Conservation (phyloP, 257 asterid genomes). For the Capsicum baccatum region DNA sequence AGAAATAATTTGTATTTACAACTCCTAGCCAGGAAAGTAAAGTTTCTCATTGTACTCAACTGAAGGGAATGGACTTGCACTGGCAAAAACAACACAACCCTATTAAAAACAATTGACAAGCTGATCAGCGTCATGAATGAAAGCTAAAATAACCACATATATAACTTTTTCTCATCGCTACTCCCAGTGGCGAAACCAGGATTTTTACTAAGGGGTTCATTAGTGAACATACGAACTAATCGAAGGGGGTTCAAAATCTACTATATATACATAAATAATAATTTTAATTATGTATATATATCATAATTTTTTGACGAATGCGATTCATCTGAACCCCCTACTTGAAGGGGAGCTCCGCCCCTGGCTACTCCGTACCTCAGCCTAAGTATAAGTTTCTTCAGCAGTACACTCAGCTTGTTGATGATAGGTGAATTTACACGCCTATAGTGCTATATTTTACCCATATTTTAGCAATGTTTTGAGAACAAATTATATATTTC, state of each 20-base stretch:
- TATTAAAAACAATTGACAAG: slow-evolving; percentile 32
- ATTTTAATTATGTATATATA: too few relatives aligned
- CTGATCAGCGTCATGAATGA: neutral
- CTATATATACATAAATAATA: too few relatives aligned
- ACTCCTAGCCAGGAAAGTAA: slow-evolving; percentile 85
- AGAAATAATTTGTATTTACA: slow-evolving; percentile 19
- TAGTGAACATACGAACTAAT: too few relatives aligned
- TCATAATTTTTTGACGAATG: too few relatives aligned
- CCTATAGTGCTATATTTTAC: too few relatives aligned
- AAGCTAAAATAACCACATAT: slow-evolving; percentile 1
- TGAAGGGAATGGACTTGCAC: slow-evolving; percentile 96
- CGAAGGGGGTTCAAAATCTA: too few relatives aligned
- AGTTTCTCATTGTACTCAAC: slow-evolving; percentile 70
- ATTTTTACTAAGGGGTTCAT: too few relatives aligned
- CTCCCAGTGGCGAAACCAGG: neutral
- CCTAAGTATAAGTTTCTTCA: slow-evolving; percentile 94
- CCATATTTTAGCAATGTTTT: too few relatives aligned
- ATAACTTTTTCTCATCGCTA: neutral
- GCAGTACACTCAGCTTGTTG: slow-evolving; percentile 99
- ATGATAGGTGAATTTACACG: too few relatives aligned
- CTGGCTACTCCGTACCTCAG: slow-evolving; percentile 54
- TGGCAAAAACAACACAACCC: slow-evolving; percentile 91
- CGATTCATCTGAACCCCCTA: too few relatives aligned
- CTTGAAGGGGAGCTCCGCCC: too few relatives aligned
- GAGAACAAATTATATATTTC: too few relatives aligned